Base-by-base conservation (phyloP, 169 alveolate species). In the Eimeria praecox region DNA sequence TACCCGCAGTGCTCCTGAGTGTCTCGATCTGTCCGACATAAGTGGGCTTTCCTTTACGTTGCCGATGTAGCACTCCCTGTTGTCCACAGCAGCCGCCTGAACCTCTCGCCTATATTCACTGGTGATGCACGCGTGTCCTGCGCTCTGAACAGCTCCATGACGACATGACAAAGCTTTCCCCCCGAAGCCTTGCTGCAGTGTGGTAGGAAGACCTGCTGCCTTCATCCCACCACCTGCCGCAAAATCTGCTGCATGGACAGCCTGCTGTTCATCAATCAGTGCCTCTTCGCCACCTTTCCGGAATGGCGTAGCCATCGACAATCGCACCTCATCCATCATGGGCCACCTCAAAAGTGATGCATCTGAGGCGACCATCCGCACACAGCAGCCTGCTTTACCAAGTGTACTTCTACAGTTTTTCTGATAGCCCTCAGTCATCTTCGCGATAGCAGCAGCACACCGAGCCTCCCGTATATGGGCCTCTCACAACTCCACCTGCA, bases 151-250 rank as follows among this genome's bases (percentile, higher is more conserved):
- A 46, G 18, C 66, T 14, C 88, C 88, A 75, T 27, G 27, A 9
- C 66, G 33, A 8, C 42, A 44, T 4, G 42, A 42, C 44, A 12
- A 24, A 78, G 14, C 59, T 22, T 49, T 24, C 30, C 42, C 42
- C 27, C 27, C 22, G n/a, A 2, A 16, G 30, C 24, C 42, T n/a
- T 42, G n/a, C 40, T 27, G 42, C 88, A 46, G 30, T 24, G 40
- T 24, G 44, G 5, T 78, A 10, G 4, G 66, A 27, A 8, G 69
- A 38, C 12, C 16, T 78, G 64, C 64, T n/a, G 66, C 27, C 88
- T 24, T 38, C 40, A 49, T 18, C 35, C 40, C 88, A 44, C 88
- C 88, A 0, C 88, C 88, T 78, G 88, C 88, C 40, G 64, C 88
- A n/a, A 27, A 42, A 78, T 42, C 88, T 30, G 88, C 88, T 16